phyloP scores from a whole-genome alignment of 805 yeast species.

The Yamadazyma nakazawae region DNA sequence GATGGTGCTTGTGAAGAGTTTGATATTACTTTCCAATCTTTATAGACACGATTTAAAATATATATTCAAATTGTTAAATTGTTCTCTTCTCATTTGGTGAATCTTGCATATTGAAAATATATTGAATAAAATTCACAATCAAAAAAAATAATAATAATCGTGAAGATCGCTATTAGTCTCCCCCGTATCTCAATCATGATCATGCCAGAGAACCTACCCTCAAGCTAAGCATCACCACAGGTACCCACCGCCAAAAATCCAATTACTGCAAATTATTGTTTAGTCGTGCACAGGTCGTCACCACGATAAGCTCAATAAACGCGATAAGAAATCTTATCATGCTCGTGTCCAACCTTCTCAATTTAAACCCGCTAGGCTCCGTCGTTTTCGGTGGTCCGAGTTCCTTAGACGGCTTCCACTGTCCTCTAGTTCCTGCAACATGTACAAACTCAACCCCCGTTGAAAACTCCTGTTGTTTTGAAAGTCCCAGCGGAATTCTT shows the following conservation, averaged over 20 bases:
- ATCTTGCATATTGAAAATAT: neutral
- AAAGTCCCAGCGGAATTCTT: constrained; percentile 37
- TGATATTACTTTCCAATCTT: constrained; percentile 3
- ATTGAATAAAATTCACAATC: too few species aligned
- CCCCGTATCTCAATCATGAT: too few species aligned
- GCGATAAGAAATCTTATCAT: neutral
- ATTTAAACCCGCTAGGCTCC: neutral
- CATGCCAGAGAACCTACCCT: too few species aligned
- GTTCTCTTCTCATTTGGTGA: neutral
- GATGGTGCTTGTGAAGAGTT: constrained; percentile 20
- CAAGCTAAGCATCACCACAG: too few species aligned
- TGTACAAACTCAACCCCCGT: constrained; percentile 46
- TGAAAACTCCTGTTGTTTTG: constrained; percentile 47
- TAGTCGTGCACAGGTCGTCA: neutral
- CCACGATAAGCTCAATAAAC: neutral
- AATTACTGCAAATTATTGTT: neutral
- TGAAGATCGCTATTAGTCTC: too few species aligned
- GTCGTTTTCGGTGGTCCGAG: constrained; percentile 2
- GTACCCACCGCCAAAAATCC: too few species aligned
- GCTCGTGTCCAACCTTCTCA: neutral
- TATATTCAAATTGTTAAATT: too few species aligned
- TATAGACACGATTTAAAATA: too few species aligned
- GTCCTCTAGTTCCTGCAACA: constrained; percentile 45
- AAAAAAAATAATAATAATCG: too few species aligned
- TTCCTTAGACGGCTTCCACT: neutral